Base-by-base conservation (phyloP, 1,139 yeast genomes). In the Protomyces inundatus region DNA sequence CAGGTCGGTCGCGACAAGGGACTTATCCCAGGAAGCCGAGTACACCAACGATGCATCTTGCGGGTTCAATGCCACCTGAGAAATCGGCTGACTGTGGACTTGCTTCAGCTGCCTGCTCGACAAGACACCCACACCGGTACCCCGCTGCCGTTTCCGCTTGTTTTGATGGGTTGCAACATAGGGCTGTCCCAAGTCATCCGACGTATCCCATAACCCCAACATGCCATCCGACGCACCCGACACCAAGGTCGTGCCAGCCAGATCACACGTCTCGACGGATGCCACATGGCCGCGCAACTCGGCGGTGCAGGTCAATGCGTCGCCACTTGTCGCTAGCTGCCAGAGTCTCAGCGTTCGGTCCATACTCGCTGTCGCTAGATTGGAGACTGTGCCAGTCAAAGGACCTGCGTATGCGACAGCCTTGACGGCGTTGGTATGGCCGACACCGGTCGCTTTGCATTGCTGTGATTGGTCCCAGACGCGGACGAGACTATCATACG, bases 21-120 rank as follows among this genome's bases (percentile, higher is more conserved):
- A 84, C 73, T 91, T 98, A 77, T 93, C 98, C 75, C 90, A 97
- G 2, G 97, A 87, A 0, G 88, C 96, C 0, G 97, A 90, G 76
- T 91, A 90, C 10, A 46, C 54, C 53, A 51, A 33, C 23, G 64
- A 60, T n/a, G 48, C 12, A 39, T 60, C 64, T 16, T 40, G 32
- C 16, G 53, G 58, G n/a, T 45, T 36, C 32, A 42, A 48, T 6
- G 53, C 36, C 46, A 60, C 58, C 14, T 37, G 58, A 33, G 58
- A 36, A 30, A 54, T 37, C 30, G 42, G 48, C 10, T 55, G 58
- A 14, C 45, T 36, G 50, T 53, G 64, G 35, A 32, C 30, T 30
- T 30, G 58, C 32, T 46, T 51, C 57, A 54, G 34, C 36, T 54
- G 58, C 30, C 50, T 16, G 10, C 57, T 51, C 37, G 42, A 37